A percentile compares a stretch with the other conserved stretches of the same genome.
phyloP scores from a whole-genome alignment of 2,329 filamentous ascomycete genomes.

The Aspergillus sp. region DNA sequence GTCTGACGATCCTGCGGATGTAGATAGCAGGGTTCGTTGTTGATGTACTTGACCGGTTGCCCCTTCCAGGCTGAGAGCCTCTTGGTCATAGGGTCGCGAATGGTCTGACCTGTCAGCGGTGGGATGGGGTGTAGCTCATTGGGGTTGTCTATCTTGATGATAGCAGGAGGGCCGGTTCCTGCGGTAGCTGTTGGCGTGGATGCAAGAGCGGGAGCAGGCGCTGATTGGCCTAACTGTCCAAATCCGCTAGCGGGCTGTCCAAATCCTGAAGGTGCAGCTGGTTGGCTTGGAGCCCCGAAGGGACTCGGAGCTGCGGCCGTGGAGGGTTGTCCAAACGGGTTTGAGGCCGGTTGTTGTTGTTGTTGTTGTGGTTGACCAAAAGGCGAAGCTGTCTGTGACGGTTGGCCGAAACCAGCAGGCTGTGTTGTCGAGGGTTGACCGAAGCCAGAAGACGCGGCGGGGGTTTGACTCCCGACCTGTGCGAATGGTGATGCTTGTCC shows the following conservation, averaged over 20 bases:
- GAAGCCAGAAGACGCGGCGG: conserved; percentile 33
- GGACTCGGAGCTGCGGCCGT: conserved; percentile 27
- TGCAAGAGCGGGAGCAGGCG: conserved; percentile 10
- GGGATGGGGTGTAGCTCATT: conserved; percentile 40
- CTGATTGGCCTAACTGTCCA: conserved; percentile 19
- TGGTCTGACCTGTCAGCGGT: conserved; percentile 39
- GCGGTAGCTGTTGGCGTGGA: conserved; percentile 12
- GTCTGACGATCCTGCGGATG: conserved; percentile 55
- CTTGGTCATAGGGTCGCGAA: conserved; percentile 36
- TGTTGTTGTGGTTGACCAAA: conserved; percentile 28
- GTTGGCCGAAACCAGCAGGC: conserved; percentile 38
- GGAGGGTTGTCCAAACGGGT: conserved; percentile 34
- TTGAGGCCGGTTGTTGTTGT: conserved; percentile 21
- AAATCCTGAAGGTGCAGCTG: conserved; percentile 39
- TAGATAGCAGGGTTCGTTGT: conserved; percentile 53
- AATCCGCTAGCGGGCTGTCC: conserved; percentile 37
- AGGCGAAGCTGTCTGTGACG: conserved; percentile 25
- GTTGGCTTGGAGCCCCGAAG: conserved; percentile 32
- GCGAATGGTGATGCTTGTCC: conserved; percentile 34
- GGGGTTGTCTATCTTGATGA: conserved; percentile 29
- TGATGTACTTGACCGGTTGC: conserved; percentile 62
- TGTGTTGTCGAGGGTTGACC: conserved; percentile 26
- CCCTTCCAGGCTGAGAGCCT: conserved; percentile 63
- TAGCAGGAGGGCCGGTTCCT: conserved; percentile 31
- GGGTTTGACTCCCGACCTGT: conserved; percentile 34